Evolutionary conservation across 1,139 yeast genomes (phyloP).

Genomic region (Pichia sp.): DNA sequence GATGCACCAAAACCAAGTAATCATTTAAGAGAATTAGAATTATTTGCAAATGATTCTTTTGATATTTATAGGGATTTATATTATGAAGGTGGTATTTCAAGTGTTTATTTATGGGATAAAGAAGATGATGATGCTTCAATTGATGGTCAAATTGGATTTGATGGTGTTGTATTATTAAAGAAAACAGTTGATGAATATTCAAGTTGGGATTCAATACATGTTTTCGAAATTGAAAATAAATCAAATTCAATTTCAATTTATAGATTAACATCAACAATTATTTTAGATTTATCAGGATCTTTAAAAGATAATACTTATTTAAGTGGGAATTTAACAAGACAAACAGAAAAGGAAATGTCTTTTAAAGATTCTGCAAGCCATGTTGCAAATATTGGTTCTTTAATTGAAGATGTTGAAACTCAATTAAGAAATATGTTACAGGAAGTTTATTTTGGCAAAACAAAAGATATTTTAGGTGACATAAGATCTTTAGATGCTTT

Average conservation of each 20-base stretch:
- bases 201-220: constrained; percentile 44
- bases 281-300: constrained; percentile 49
- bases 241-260: constrained; percentile 44
- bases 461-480: constrained; percentile 77
- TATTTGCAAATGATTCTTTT: constrained; percentile 81
- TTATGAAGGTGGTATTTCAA: constrained; percentile 88
- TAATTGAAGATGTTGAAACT: constrained; percentile 85
- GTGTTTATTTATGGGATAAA: constrained; percentile 91
- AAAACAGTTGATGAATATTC: constrained; percentile 44
- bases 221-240: constrained; percentile 63
- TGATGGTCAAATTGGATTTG: constrained; percentile 51
- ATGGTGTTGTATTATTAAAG: constrained; percentile 86
- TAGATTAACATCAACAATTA: constrained; percentile 81
- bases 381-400: constrained; percentile 75
- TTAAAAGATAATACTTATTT: constrained; percentile 34
- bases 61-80: constrained; percentile 90
- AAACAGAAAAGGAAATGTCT: constrained; percentile 48
- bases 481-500: constrained; percentile 51
- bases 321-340: constrained; percentile 83
- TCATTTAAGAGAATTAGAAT: constrained; percentile 65
- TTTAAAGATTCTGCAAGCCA: constrained; percentile 52
- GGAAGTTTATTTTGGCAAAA: constrained; percentile 93
- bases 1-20: constrained; percentile 71
- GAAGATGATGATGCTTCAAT: constrained; percentile 44
- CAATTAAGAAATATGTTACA: constrained; percentile 82